Conservation (phyloP, 1,284 basidiomycete genomes). For the Tremellales sp. region DNA sequence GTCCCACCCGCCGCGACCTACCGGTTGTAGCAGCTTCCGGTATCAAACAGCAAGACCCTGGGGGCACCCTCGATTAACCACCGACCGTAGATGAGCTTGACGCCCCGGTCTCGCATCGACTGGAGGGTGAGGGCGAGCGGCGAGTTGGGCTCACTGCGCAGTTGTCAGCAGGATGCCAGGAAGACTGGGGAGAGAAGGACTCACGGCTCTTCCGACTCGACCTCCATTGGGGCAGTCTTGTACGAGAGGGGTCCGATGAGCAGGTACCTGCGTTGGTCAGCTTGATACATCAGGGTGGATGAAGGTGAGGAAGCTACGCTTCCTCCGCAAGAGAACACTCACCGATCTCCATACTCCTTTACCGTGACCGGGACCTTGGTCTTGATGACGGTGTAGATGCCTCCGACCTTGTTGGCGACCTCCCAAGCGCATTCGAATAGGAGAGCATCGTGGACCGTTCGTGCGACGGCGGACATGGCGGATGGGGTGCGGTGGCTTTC, state of each 20-base stretch:
- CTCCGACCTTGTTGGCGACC: slow-evolving; percentile 95
- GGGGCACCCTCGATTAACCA: slow-evolving; percentile 98
- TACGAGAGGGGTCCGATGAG: slow-evolving; percentile 93
- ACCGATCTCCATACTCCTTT: slow-evolving; percentile 64
- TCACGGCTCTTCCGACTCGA: slow-evolving; percentile 83
- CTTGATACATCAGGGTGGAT: too few relatives aligned
- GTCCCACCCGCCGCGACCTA: slow-evolving; percentile 13
- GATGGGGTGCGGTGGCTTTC: neutral
- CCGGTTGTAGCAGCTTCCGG: slow-evolving; percentile 73
- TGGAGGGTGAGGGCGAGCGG: slow-evolving; percentile 67
- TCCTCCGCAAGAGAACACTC: slow-evolving; percentile 18
- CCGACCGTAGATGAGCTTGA: slow-evolving; percentile 90
- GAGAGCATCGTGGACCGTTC: slow-evolving; percentile 71
- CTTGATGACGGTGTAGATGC: slow-evolving; percentile 99
- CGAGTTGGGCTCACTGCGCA: slow-evolving; percentile 47
- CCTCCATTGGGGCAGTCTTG: slow-evolving; percentile 98
- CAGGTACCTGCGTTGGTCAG: slow-evolving; percentile 4
- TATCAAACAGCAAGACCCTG: slow-evolving; percentile 91
- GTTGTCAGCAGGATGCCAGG: slow-evolving; percentile 1
- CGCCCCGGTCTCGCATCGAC: slow-evolving; percentile 77
- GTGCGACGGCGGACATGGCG: slow-evolving; percentile 38
- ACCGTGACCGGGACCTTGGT: slow-evolving; percentile 98
- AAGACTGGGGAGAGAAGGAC: slow-evolving; percentile 42
- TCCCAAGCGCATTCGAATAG: slow-evolving; percentile 92
- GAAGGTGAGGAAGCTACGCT: too few relatives aligned